Evolutionary conservation across 2,329 filamentous ascomycete species (phyloP).

Genomic region (Fusarium coicis): DNA sequence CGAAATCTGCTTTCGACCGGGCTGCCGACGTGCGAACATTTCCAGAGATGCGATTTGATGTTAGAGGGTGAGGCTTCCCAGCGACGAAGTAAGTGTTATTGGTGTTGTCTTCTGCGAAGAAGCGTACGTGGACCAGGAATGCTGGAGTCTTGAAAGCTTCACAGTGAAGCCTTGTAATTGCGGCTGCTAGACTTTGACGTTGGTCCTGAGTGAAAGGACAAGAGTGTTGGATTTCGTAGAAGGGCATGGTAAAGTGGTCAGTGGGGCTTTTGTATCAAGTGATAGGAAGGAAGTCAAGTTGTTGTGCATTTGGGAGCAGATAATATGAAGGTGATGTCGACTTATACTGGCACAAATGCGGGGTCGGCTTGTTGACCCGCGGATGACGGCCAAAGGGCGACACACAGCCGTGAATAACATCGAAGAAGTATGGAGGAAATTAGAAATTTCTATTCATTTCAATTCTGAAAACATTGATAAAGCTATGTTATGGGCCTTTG

Average conservation of each 20-base stretch:
- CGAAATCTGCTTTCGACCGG: conserved; percentile 20
- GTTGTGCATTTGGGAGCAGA: no score
- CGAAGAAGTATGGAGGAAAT: not conserved
- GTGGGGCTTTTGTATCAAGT: not conserved
- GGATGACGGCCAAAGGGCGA: no score
- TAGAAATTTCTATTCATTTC: not conserved
- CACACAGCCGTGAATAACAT: no score
- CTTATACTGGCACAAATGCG: no score
- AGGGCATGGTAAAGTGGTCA: conserved; percentile 10
- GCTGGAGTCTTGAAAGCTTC: conserved; percentile 21
- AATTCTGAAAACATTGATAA: not conserved
- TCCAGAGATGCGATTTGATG: conserved; percentile 30
- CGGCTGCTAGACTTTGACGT: conserved; percentile 8
- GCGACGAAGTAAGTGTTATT: conserved; percentile 25
- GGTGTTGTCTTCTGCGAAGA: conserved; percentile 1
- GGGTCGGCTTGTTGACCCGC: no score
- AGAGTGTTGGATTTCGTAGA: conserved; percentile 35
- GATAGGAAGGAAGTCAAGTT: not conserved
- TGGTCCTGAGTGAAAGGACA: conserved; percentile 10
- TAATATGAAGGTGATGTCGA: no score
- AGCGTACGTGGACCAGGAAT: conserved; percentile 35
- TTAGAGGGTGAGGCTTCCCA: not conserved
- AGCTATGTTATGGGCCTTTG: not conserved
- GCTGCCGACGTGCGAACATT: conserved; percentile 24
- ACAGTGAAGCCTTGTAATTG: conserved; percentile 31